Conservation (phyloP, 73 alveolate species). For the Paramecium pentaurelia region DNA sequence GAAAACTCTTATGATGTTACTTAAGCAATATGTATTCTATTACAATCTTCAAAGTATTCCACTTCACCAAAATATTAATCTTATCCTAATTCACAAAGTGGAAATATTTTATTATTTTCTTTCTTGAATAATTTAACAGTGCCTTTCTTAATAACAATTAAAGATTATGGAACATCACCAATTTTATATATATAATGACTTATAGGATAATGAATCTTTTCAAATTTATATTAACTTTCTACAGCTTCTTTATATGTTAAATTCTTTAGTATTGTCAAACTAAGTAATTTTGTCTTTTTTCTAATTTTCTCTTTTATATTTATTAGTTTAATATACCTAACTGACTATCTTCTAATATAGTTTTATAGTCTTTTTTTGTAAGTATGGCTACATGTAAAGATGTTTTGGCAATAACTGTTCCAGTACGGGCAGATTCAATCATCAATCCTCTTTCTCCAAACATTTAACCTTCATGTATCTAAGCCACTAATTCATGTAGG, state of each 20-base stretch:
- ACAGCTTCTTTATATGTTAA: slow-evolving; percentile 26
- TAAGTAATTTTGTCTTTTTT: neutral
- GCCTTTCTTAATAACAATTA: neutral
- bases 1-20: neutral
- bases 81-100: slow-evolving; percentile 2
- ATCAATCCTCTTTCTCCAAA: slow-evolving; percentile 44
- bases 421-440: slow-evolving; percentile 39
- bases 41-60: slow-evolving; percentile 23
- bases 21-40: neutral
- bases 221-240: slow-evolving; percentile 10
- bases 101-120: neutral
- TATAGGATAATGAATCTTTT: neutral
- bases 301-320: neutral
- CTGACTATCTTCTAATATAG: neutral
- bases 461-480: neutral
- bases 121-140: neutral
- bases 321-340: neutral
- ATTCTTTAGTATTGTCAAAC: neutral
- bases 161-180: neutral
- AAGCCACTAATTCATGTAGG: neutral
- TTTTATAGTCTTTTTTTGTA: neutral
- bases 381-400: neutral
- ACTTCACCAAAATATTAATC: slow-evolving; percentile 31
- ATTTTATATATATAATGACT: neutral
- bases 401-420: slow-evolving; percentile 17